Evolutionary conservation across 108 stramenopile species (phyloP).

Genomic region (Discostella stelligeroides): DNA sequence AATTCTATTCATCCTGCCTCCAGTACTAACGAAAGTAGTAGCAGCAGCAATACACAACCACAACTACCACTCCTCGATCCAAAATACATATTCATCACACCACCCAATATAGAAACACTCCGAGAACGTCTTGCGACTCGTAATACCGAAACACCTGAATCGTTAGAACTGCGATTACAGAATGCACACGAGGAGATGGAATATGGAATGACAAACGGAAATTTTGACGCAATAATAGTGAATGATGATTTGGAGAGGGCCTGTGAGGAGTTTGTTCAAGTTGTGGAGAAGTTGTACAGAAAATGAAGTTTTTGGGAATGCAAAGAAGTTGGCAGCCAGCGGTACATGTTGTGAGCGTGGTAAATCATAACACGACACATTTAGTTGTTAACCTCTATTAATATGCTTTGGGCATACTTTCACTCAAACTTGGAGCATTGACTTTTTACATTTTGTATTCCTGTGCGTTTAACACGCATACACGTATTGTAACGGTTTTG

Average conservation of each 20-base stretch:
- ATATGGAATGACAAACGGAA: conserved; percentile 66
- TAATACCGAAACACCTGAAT: conserved; percentile 89
- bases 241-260: conserved; percentile 89
- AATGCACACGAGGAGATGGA: conserved; percentile 89
- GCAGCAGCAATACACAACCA: not conserved
- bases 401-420: not conserved
- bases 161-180: conserved; percentile 63
- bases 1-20: not conserved
- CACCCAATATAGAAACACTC: conserved; percentile 86
- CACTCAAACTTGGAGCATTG: not conserved
- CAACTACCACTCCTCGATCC: conserved; percentile 50
- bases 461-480: no score
- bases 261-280: conserved; percentile 49
- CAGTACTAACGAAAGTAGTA: not conserved
- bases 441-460: conserved; percentile 14
- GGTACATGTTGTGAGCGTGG: not conserved
- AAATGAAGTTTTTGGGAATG: no score
- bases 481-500: no score
- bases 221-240: conserved; percentile 81
- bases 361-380: not conserved
- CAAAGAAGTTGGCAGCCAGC: no score
- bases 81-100: conserved; percentile 92
- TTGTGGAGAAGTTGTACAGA: conserved; percentile 54
- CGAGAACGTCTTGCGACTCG: conserved; percentile 73
- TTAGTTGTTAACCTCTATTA: not conserved